Evolutionary conservation across 225 moss, liverwort and hornwort genomes (phyloP).

Genomic region (Bryoerythrophyllum caledonicum): DNA sequence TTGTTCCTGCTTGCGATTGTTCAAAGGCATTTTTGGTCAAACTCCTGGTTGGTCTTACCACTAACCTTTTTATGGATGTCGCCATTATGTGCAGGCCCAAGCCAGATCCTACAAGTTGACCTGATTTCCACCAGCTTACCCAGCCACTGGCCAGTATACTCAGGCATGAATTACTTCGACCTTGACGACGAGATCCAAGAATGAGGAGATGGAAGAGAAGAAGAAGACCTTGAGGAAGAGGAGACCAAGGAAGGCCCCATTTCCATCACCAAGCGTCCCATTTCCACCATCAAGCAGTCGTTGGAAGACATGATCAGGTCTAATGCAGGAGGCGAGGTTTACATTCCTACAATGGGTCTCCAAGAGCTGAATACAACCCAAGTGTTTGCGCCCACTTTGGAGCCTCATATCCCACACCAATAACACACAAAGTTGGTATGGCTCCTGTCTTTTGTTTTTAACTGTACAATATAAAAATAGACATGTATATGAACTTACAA

Average conservation of each 20-base stretch:
- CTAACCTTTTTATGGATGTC: background rate
- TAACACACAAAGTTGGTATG: no score
- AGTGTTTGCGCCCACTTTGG: background rate
- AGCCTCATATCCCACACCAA: background rate
- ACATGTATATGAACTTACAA: no score
- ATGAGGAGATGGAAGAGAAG: no score
- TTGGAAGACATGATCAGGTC: background rate
- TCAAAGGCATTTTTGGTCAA: background rate
- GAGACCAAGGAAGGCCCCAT: background rate
- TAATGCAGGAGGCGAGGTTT: background rate
- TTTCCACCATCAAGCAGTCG: background rate
- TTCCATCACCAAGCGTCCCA: background rate
- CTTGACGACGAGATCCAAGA: background rate
- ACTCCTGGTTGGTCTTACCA: background rate
- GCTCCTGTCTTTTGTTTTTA: background rate
- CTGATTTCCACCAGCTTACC: background rate
- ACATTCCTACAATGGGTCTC: background rate
- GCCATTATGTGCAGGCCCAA: background rate
- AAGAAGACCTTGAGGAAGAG: background rate
- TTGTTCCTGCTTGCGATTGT: background rate
- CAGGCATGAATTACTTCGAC: background rate
- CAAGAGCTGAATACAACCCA: background rate
- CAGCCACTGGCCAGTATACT: rapidly evolving
- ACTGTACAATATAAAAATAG: no score
- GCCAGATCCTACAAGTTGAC: background rate